Conservation (phyloP, 208 protist genomes). For the Cochliopodium minus region DNA sequence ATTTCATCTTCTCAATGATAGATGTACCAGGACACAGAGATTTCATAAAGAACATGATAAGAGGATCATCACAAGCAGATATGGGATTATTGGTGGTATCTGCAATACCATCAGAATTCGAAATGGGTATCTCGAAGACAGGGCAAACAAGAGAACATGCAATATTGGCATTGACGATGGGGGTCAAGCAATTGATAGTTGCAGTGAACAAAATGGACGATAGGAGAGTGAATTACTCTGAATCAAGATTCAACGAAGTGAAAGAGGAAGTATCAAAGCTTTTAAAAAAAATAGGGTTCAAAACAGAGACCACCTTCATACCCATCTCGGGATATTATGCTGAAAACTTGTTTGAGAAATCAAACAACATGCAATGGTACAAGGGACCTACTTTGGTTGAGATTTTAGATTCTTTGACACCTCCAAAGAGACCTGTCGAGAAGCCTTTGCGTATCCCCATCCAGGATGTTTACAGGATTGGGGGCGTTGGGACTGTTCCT, state of each 20-base stretch:
- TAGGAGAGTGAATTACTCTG: slow-evolving; percentile 55
- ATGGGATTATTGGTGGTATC: slow-evolving; percentile 59
- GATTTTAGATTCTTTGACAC: slow-evolving; percentile 55
- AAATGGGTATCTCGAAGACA: slow-evolving; percentile 69
- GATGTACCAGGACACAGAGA: slow-evolving; percentile 74
- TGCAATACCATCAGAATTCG: slow-evolving; percentile 60
- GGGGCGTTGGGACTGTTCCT: slow-evolving; percentile 78
- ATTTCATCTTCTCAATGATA: slow-evolving; percentile 65
- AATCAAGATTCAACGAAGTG: slow-evolving; percentile 69
- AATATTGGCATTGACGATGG: slow-evolving; percentile 58
- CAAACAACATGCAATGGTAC: slow-evolving; percentile 72
- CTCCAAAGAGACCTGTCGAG: slow-evolving; percentile 61
- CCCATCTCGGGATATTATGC: slow-evolving; percentile 81
- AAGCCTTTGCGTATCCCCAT: slow-evolving; percentile 78
- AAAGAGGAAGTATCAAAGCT: slow-evolving; percentile 39
- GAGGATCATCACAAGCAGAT: slow-evolving; percentile 66
- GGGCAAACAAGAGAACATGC: slow-evolving; percentile 74
- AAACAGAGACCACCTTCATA: slow-evolving; percentile 61
- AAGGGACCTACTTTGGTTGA: slow-evolving; percentile 65
- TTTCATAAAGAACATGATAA: slow-evolving; percentile 81
- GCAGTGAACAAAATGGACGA: slow-evolving; percentile 67
- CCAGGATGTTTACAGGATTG: slow-evolving; percentile 90
- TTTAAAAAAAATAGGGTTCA: slow-evolving; percentile 73
- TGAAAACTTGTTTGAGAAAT: slow-evolving; percentile 73
- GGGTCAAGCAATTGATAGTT: slow-evolving; percentile 68